Conservation (phyloP, 345 rosid species). For the Sonneratia caseolaris region DNA sequence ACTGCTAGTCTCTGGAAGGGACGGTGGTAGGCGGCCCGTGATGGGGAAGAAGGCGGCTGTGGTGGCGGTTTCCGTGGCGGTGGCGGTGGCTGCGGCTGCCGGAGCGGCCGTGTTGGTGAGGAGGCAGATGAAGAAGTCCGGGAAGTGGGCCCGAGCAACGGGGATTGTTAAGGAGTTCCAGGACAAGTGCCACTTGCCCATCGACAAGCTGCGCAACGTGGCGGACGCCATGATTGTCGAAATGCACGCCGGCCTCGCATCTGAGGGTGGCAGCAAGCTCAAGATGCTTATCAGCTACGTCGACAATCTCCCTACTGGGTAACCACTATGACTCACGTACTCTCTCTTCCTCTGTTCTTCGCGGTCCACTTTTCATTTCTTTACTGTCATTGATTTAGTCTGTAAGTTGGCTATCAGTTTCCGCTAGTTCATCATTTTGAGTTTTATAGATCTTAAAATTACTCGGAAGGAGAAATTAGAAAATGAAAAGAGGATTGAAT, state of each 20-base stretch:
- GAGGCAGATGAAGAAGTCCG: conserved; percentile 36
- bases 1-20: neutral
- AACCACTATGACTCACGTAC: neutral
- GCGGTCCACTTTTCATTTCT: neutral
- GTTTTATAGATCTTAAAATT: too few relatives aligned
- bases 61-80: conserved; percentile 11
- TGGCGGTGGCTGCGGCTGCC: conserved; percentile 39
- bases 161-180: conserved; percentile 56
- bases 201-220: conserved; percentile 54
- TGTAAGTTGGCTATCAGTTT: too few relatives aligned
- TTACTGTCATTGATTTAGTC: neutral
- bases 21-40: neutral
- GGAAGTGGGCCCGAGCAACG: conserved; percentile 51
- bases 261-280: conserved; percentile 86
- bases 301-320: conserved; percentile 94
- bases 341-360: neutral
- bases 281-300: conserved; percentile 93
- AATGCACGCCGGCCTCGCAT: conserved; percentile 92
- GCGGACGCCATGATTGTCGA: conserved; percentile 87
- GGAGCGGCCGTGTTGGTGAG: conserved; percentile 51
- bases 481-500: neutral
- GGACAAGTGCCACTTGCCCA: conserved; percentile 64
- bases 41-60: conserved; percentile 21
- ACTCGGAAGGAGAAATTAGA: too few relatives aligned
- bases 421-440: too few relatives aligned